Base-by-base conservation (phyloP, 352 stramenopile genomes). In the Globisporangium viniferum region DNA sequence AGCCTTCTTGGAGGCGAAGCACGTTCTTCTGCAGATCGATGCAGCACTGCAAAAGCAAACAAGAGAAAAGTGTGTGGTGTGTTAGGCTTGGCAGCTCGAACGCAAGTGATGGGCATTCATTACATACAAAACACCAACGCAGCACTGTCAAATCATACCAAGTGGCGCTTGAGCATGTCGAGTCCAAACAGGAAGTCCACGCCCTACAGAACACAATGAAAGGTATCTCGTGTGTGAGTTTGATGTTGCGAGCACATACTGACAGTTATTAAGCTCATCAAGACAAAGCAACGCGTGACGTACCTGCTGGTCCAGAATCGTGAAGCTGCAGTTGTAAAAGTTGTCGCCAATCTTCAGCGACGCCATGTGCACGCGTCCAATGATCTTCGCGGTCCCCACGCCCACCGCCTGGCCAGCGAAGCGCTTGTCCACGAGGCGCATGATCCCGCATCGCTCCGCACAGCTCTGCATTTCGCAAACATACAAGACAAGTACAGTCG, bases 171-270 rank as follows among this genome's bases (percentile, higher is more conserved):
- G 20, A 99, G 85, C 97, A 99, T 99, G 74, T 99, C 97, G 51
- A 99, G 82, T 10, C 97, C 97, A 66, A 99, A 98, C 9, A 99
- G 77, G 70, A 99, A 98, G 70, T 99, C 97, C 51, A 99, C 97
- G 71, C 97, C 88, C 85, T 97, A 71, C 14, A 6, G 18, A 36
- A 59, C 36, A 15, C 36, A 44, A 18, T 44, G 15, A 15, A 18
- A 44, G 36, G 36, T 18, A 18, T 44, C 36, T 2, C 3, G 31
- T 33, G 33, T 39, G 33, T 39, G 33, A 39, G 33, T 39, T 39
- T 39, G 9, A 39, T 12, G 33, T 10, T 10, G 33, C 33, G 1
- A 10, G 5, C 31, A 33, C 31, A 33, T 33, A 33, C 31, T 33
- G 31, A 33, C 31, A 33, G 3, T 5, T 6, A 20, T 33, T 15